A percentile compares a stretch with the other conserved stretches of the same genome.
Conservation (phyloP, 202 grass and related monocot species). For the Hordeum pubiflorum region DNA sequence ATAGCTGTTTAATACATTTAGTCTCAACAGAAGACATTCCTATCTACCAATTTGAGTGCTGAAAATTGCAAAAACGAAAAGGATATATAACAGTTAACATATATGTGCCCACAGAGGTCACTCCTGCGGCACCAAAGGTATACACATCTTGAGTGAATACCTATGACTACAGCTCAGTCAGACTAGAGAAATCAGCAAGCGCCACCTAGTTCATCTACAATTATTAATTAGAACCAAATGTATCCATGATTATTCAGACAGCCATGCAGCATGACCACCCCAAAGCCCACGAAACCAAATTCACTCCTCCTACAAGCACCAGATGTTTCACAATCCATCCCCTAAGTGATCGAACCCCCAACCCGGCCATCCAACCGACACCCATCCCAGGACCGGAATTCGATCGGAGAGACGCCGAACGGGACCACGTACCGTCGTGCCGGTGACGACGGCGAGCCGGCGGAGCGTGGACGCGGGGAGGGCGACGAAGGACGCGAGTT, state of each 20-base stretch:
- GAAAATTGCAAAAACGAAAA: neutral
- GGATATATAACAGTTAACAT: neutral
- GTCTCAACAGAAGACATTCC: neutral
- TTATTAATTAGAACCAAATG: neutral
- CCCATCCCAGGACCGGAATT: neutral
- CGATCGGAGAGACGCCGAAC: neutral
- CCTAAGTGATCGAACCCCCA: neutral
- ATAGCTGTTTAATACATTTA: neutral
- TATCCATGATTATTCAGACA: neutral
- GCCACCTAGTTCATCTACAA: neutral
- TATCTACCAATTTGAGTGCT: neutral
- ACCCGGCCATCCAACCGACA: neutral
- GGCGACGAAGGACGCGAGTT: slow-evolving; percentile 50
- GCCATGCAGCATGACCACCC: neutral
- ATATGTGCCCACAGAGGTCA: neutral
- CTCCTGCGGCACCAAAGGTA: neutral
- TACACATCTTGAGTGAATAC: neutral
- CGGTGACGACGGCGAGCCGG: slow-evolving; percentile 54
- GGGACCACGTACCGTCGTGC: slow-evolving; percentile 48
- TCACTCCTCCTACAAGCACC: neutral
- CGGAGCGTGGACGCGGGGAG: slow-evolving; percentile 45
- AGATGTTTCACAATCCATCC: neutral
- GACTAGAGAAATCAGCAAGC: neutral
- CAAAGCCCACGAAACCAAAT: neutral
- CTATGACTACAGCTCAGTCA: neutral